A percentile compares a stretch with the other conserved stretches of the same genome.
Conservation (phyloP, 148 eudicot species). For the Tetragonia tetragonoides region DNA sequence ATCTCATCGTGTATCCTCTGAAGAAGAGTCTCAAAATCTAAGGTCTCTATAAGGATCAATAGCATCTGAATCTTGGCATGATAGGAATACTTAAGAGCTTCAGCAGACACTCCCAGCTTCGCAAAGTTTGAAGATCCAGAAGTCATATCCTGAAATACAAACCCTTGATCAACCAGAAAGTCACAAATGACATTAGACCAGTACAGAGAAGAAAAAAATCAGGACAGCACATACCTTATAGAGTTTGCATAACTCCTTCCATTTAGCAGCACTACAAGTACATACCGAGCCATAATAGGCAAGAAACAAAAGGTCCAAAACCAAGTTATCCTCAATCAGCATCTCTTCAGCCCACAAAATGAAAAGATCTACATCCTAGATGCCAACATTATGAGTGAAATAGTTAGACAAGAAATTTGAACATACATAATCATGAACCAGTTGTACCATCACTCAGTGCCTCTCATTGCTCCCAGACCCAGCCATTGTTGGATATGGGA, state of each 20-base stretch:
- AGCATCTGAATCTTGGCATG: constrained; percentile 87
- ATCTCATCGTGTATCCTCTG: constrained; percentile 85
- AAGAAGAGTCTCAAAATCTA: constrained; percentile 84
- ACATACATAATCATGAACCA: neutral
- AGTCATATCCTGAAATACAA: constrained; percentile 56
- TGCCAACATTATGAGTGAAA: constrained; percentile 17
- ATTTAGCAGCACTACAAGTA: constrained; percentile 58
- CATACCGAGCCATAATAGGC: constrained; percentile 79
- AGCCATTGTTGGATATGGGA: neutral
- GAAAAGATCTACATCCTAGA: constrained; percentile 78
- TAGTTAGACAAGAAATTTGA: constrained; percentile 1
- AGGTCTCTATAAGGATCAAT: constrained; percentile 76
- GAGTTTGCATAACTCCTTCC: constrained; percentile 76
- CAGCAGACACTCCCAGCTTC: constrained; percentile 71
- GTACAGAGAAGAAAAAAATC: constrained; percentile 16
- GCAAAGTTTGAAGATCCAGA: constrained; percentile 63
- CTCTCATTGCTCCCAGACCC: constrained; percentile 10
- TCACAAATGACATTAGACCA: constrained; percentile 2
- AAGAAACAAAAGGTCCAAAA: constrained; percentile 88
- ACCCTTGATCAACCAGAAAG: constrained; percentile 21
- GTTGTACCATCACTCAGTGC: neutral
- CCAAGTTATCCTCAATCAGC: constrained; percentile 74
- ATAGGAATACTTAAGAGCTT: constrained; percentile 59
- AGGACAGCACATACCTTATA: constrained; percentile 59
- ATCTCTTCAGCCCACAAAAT: constrained; percentile 95